Evolutionary conservation across 139 green algal genomes (phyloP).

Genomic region (Desmodesmus armatus): DNA sequence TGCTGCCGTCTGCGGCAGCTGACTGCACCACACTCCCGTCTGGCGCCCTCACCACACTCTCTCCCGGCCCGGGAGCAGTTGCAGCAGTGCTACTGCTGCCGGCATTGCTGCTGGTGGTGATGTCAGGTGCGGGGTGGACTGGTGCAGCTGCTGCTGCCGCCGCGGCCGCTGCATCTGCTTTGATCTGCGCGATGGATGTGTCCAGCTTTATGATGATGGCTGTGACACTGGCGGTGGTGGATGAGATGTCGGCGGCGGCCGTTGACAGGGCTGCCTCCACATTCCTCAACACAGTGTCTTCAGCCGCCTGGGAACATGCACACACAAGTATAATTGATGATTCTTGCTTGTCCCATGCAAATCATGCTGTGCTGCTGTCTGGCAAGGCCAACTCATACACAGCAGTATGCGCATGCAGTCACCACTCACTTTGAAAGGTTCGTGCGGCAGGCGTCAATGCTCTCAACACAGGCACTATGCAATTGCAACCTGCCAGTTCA

Average conservation of each 20-base stretch:
- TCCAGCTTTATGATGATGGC: constrained; percentile 57
- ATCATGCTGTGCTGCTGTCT: too few relatives aligned
- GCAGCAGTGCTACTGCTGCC: neutral
- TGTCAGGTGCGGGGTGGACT: neutral
- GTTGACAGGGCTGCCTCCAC: constrained; percentile 44
- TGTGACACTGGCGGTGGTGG: constrained; percentile 38
- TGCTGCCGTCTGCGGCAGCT: neutral
- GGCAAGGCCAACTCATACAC: too few relatives aligned
- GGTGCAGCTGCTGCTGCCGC: neutral
- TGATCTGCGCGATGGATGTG: constrained; percentile 38
- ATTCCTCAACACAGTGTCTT: constrained; percentile 39
- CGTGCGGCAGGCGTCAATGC: too few relatives aligned
- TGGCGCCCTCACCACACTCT: too few relatives aligned
- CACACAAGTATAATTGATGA: too few relatives aligned
- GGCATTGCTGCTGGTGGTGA: constrained; percentile 9
- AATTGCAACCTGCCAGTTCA: too few relatives aligned
- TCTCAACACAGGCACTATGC: too few relatives aligned
- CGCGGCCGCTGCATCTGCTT: constrained; percentile 30
- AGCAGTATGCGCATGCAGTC: neutral
- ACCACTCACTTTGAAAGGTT: neutral
- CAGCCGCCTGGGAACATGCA: too few relatives aligned
- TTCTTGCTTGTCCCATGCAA: too few relatives aligned
- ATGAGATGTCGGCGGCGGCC: constrained; percentile 24
- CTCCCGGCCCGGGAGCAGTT: neutral
- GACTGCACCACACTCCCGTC: neutral